Percentiles rank a stretch among this genome's conserved stretches.
These are phyloP conservation scores for Penstemon barbatus DNA, from an alignment of 257 asterid genomes.

Conservation along the genomic window DNA sequence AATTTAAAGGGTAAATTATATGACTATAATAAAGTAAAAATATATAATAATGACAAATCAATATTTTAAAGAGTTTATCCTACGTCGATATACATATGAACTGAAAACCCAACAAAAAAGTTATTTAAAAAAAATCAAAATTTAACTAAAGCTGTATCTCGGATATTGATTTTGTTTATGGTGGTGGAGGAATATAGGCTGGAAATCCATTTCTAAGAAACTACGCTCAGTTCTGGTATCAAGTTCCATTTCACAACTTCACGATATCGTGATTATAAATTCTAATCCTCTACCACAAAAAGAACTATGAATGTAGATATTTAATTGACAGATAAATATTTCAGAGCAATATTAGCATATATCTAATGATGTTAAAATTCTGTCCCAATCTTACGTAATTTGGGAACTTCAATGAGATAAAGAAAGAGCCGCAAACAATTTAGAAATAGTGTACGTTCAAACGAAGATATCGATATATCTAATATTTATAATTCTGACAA, in stretches of 20 bases:
- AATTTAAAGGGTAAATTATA: no score
- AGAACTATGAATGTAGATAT: not conserved
- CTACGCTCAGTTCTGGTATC: conserved; percentile 79
- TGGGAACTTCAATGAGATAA: conserved; percentile 75
- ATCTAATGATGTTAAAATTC: conserved; percentile 80
- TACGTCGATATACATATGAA: no score
- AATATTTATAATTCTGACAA: not conserved
- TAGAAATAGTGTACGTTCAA: conserved; percentile 37
- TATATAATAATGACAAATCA: no score
- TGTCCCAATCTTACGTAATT: conserved; percentile 59
- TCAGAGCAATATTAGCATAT: conserved; percentile 78
- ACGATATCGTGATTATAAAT: not conserved
- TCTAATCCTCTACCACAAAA: not conserved
- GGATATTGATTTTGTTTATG: no score
- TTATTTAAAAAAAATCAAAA: no score
- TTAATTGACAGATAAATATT: conserved; percentile 49
- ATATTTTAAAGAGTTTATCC: no score
- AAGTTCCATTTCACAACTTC: conserved; percentile 34
- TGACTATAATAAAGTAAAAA: no score
- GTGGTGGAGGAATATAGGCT: conserved; percentile 62
- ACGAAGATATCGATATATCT: no score
- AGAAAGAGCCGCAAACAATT: conserved; percentile 59
- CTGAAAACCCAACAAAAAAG: no score
- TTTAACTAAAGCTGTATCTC: no score
- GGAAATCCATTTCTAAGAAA: conserved; percentile 69